Percentiles rank a stretch among this genome's conserved stretches.
Evolutionary conservation across 495 filamentous ascomycete species (phyloP).

Genomic region (Talaromyces borbonicus): DNA sequence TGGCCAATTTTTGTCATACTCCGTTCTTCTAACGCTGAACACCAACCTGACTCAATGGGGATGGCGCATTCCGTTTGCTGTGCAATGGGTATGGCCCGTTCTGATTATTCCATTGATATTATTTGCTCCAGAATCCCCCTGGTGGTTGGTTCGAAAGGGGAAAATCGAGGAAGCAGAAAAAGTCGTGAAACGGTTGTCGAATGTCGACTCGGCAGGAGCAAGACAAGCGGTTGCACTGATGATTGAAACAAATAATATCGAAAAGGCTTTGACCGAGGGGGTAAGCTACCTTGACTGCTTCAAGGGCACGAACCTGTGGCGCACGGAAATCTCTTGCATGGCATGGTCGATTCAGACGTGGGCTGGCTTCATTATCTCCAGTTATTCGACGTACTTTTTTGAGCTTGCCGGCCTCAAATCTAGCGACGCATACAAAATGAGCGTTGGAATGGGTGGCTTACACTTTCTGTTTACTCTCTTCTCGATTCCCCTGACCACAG

Average conservation of each 20-base stretch:
- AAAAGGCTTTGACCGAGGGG: conserved; percentile 17
- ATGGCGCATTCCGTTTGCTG: conserved; percentile 45
- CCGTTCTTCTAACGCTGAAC: conserved; percentile 32
- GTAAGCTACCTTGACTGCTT: conserved; percentile 30
- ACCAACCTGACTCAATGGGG: conserved; percentile 30
- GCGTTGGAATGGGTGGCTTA: conserved; percentile 29
- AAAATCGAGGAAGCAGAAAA: conserved; percentile 33
- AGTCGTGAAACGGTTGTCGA: conserved; percentile 29
- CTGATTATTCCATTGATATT: conserved; percentile 25
- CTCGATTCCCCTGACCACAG: conserved; percentile 40
- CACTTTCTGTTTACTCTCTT: conserved; percentile 39
- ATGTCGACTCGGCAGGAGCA: neutral
- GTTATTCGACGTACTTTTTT: conserved; percentile 34
- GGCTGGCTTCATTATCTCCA: conserved; percentile 19
- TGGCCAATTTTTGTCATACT: conserved; percentile 42
- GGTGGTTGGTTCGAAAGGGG: conserved; percentile 30
- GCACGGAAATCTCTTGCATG: conserved; percentile 27
- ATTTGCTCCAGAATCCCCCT: conserved; percentile 40
- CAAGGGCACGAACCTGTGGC: conserved; percentile 23
- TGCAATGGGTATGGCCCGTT: conserved; percentile 47
- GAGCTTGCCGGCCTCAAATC: conserved; percentile 24
- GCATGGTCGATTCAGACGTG: conserved; percentile 17
- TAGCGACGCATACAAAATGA: conserved; percentile 17
- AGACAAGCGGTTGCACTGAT: conserved; percentile 33
- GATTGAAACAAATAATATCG: conserved; percentile 26